Evolutionary conservation across 1,284 basidiomycete species (phyloP).

Genomic region (Ustilago nuda): DNA sequence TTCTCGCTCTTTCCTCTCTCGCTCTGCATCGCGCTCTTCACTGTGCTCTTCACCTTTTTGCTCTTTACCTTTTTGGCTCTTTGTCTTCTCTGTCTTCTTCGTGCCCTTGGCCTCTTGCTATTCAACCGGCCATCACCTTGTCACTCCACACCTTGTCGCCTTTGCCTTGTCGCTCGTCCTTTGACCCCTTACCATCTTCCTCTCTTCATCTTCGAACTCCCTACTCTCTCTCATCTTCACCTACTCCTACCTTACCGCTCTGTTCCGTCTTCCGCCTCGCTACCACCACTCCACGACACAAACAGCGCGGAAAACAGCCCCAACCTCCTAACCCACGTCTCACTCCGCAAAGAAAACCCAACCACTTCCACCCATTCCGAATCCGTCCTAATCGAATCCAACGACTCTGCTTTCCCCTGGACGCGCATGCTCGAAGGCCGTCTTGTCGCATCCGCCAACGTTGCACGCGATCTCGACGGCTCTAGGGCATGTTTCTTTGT

Average conservation of each 20-base stretch:
- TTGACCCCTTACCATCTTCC: not conserved
- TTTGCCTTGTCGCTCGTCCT: not conserved
- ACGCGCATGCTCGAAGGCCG: conserved; percentile 53
- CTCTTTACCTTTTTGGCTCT: too few species aligned
- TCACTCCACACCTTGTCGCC: too few species aligned
- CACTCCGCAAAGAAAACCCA: conserved; percentile 32
- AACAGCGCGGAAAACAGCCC: conserved; percentile 50
- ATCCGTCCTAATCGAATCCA: conserved; percentile 33
- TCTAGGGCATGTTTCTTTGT: conserved; percentile 52
- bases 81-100: not conserved
- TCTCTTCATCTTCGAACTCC: not conserved
- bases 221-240: not conserved
- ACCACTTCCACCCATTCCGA: conserved; percentile 18
- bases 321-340: conserved; percentile 45
- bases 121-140: too few species aligned
- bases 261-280: too few species aligned
- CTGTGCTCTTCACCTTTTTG: too few species aligned
- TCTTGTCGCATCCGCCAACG: conserved; percentile 45
- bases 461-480: conserved; percentile 48
- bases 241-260: not conserved
- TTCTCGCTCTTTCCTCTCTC: not conserved
- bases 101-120: not conserved
- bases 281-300: not conserved
- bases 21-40: not conserved
- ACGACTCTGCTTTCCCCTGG: conserved; percentile 28